Base-by-base conservation (phyloP, 495 filamentous ascomycete species). In the Aspergillus bertholletiae region DNA sequence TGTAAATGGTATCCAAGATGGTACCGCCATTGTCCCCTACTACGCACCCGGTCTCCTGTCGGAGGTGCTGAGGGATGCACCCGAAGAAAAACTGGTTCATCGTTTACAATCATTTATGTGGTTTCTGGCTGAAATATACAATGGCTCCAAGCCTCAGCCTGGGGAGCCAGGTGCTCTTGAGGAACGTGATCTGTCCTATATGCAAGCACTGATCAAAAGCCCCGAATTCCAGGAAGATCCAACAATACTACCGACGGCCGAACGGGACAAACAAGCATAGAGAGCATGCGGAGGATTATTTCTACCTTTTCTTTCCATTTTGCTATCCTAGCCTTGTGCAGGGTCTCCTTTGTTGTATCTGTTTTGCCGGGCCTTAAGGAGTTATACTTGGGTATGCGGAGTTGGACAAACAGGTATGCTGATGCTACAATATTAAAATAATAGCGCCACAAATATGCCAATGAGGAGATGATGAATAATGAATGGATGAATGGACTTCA, bases 1-100 rank as follows among this genome's bases (percentile, higher is more conserved):
- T 49, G 63, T 68, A 18, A 55, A 66, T 46, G 65, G 65, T 0
- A 8, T 50, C 1, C 41, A 58, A 27, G 65, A 68, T 50, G 65
- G 60, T 17, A 23, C 47, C 11, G 65, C 65, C 1, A 46, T 68
- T 15, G 1, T 68, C 0, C 55, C 58, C 1, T 68, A 66, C 50
- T 68, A 68, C 35, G 52, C 53, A 15, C 65, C 65, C 6, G 65
- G 57, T 2, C 27, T 68, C 3, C 28, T 65, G 3, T 41, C 60
- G 3, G 56, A 63, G 35, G 47, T 23, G 1, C 24, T 56, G 23
- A 39, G 52, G 22, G 35, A 37, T 11, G 12, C 13, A 7, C 5
- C 37, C 4, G 5, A 30, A 5, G 0, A 15, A 9, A 46, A 55
- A n/a, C 15, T 5, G 3, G 30, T 61, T 0, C 17, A 34, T 12